Evolutionary conservation across 176 grass and related monocot species (phyloP).

Genomic region (Triticum urartu): DNA sequence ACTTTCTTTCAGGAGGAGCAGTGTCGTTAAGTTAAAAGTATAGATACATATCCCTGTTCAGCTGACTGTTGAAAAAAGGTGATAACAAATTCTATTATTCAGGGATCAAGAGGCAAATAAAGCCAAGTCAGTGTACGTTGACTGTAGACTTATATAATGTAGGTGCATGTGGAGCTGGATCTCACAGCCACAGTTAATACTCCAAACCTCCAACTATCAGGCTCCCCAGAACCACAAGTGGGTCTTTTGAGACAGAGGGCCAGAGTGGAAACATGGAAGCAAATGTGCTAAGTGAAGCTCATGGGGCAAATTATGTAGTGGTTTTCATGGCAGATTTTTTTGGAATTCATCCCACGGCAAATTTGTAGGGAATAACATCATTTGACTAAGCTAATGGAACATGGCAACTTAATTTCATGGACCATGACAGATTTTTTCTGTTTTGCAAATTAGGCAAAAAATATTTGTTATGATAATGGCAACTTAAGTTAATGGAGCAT

Average conservation of each 20-base stretch:
- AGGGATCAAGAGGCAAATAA: slow-evolving; percentile 16
- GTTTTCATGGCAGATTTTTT: too few relatives aligned
- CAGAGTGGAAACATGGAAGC: background rate
- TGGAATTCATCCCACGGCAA: too few relatives aligned
- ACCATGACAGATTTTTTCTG: too few relatives aligned
- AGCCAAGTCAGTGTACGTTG: background rate
- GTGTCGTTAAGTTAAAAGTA: slow-evolving; percentile 26
- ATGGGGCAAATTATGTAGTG: too few relatives aligned
- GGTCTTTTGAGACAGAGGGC: background rate
- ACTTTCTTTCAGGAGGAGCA: slow-evolving; percentile 54
- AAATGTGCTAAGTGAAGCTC: too few relatives aligned
- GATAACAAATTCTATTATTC: background rate
- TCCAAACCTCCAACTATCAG: background rate
- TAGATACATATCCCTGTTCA: slow-evolving; percentile 70
- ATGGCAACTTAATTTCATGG: too few relatives aligned
- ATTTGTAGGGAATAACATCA: too few relatives aligned
- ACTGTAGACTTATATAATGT: background rate
- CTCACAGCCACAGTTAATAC: background rate
- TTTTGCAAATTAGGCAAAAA: too few relatives aligned
- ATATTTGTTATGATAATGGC: too few relatives aligned
- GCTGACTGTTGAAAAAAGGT: slow-evolving; percentile 40
- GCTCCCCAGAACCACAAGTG: background rate
- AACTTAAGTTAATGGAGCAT: too few relatives aligned
- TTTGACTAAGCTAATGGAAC: too few relatives aligned
- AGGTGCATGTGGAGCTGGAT: slow-evolving; percentile 5